These are phyloP conservation scores for Candida hispaniensis DNA, from an alignment of 805 yeast species.

Conservation along the genomic window DNA sequence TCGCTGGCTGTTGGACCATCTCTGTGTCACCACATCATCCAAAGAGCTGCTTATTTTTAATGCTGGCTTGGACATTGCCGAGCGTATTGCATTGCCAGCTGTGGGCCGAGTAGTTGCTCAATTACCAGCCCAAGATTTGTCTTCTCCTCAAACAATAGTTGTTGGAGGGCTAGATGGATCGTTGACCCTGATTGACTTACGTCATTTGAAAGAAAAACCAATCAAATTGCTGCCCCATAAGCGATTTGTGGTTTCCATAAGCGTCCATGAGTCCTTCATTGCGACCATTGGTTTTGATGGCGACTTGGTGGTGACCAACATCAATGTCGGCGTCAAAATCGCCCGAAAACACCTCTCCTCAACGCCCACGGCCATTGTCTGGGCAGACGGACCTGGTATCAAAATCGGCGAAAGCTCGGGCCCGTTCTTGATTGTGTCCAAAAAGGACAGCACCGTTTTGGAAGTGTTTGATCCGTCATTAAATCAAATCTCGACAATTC, in stretches of 20 bases:
- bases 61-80: not conserved
- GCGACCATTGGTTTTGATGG: slow-evolving; percentile 10
- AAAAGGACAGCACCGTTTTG: slow-evolving; percentile 8
- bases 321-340: not conserved
- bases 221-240: slow-evolving; percentile 6
- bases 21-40: slow-evolving; percentile 3
- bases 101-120: slow-evolving; percentile 5
- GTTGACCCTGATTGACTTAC: not conserved
- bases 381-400: slow-evolving; percentile 8
- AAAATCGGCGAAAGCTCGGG: too few species aligned
- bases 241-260: slow-evolving; percentile 8
- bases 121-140: too few species aligned
- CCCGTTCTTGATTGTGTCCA: slow-evolving; percentile 6
- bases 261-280: slow-evolving; percentile 3
- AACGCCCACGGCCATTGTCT: slow-evolving; percentile 6
- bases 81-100: not conserved
- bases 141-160: not conserved
- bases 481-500: slow-evolving; percentile 7
- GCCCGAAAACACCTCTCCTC: slow-evolving; percentile 6
- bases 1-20: not conserved
- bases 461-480: slow-evolving; percentile 1
- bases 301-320: slow-evolving; percentile 4
- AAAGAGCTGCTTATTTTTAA: slow-evolving; percentile 1
- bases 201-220: not conserved
- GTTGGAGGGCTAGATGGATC: slow-evolving; percentile 11